Evolutionary conservation across 805 yeast genomes (phyloP), one percentile per base, ranked within the genome.

Genomic region (Lipomyces starkeyi): DNA sequence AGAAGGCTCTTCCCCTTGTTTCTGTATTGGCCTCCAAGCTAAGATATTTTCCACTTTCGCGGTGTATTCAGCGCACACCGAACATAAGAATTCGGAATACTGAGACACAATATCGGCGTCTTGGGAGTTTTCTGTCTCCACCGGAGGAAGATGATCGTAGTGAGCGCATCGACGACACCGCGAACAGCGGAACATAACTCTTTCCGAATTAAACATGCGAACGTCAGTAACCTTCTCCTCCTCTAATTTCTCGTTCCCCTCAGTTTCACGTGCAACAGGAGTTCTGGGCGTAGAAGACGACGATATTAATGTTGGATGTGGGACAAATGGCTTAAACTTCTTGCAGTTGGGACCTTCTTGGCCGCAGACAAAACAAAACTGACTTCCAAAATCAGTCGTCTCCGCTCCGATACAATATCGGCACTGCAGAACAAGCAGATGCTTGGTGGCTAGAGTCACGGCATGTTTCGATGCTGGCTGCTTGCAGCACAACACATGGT

Each of bases 171-270:
- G 55, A 6, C 37, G 27, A 57, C 72, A 69, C 35, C 14, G 9
- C n/a, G n/a, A 11, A 32, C 72, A 69, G n/a, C 72, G 71, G 43
- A 66, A 67, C 35, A 66, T n/a, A 8, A 66, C 22, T 32, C 60
- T n/a, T 13, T 53, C 60, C 11, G 49, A 53, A n/a, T 67, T 60
- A 22, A 56, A 66, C 59, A 63, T 32, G 14, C 58, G 20, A 5
- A 52, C 8, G 27, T 58, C 61, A 8, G 35, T 34, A 13, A 58
- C n/a, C 17, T 43, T 47, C 34, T 54, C 69, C 34, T 55, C 56
- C 14, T 25, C 49, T 14, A 47, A 20, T 8, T 25, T 25, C 17
- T 32, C 40, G 14, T 14, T 53, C 8, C 43, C 54, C 8, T 43
- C 34, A 17, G 25, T 20, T 13, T 11, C 32, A 6, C 11, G 27